Evolutionary conservation across 371 early-diverging fungal genomes (phyloP).

Genomic region (Mucor sp.): DNA sequence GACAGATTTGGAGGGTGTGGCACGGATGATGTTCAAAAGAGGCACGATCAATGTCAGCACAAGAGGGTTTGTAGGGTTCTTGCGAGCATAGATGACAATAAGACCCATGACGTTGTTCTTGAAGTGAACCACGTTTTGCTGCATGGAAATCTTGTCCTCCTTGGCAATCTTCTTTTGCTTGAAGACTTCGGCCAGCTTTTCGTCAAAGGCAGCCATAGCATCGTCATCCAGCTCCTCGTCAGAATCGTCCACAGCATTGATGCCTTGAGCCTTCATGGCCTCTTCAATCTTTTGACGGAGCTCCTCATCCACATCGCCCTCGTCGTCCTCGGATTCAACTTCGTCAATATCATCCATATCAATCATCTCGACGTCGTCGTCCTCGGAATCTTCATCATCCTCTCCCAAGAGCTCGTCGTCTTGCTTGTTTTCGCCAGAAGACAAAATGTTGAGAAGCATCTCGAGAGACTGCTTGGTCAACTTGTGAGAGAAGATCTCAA

Average conservation of each 20-base stretch:
- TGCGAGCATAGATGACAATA: conserved; percentile 73
- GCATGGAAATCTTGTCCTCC: conserved; percentile 61
- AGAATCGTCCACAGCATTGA: conserved; percentile 52
- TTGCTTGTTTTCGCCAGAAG: conserved; percentile 51
- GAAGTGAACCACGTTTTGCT: conserved; percentile 81
- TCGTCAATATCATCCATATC: conserved; percentile 29
- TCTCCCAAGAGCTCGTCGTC: conserved; percentile 61
- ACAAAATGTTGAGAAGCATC: conserved; percentile 69
- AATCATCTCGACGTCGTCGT: conserved; percentile 49
- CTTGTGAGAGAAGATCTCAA: conserved; percentile 77
- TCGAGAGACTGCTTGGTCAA: conserved; percentile 78
- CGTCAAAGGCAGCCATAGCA: conserved; percentile 91
- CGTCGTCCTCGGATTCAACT: conserved; percentile 31
- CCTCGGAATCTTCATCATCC: conserved; percentile 58
- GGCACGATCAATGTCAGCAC: conserved; percentile 72
- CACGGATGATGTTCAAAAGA: conserved; percentile 61
- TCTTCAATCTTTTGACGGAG: conserved; percentile 67
- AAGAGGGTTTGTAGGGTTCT: conserved; percentile 71
- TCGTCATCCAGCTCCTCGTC: conserved; percentile 84
- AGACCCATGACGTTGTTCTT: conserved; percentile 88
- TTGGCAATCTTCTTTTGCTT: conserved; percentile 75
- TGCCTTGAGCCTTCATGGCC: conserved; percentile 61
- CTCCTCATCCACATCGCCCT: conserved; percentile 68
- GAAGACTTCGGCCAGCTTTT: conserved; percentile 90
- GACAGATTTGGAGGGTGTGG: conserved; percentile 55